These are phyloP conservation scores for Phytophthora fragariae DNA, from an alignment of 352 stramenopile genomes.

Conservation along the genomic window DNA sequence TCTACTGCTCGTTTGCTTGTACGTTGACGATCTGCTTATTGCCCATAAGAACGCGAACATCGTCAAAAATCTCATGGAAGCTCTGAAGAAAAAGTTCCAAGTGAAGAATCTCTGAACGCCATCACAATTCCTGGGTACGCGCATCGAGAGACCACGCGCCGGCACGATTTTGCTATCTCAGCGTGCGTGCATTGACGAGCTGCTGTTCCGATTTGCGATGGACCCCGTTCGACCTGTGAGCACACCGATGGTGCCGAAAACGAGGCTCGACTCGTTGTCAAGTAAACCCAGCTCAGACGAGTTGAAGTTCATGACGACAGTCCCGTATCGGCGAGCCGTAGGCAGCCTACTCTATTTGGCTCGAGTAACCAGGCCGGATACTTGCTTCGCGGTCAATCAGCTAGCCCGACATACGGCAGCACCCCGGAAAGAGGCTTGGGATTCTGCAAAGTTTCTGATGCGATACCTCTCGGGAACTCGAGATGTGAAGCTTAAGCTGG, in stretches of 20 bases:
- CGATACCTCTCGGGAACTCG: background rate
- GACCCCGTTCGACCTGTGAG: background rate
- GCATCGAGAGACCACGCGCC: background rate
- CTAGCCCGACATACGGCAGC: background rate
- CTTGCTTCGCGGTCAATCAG: background rate
- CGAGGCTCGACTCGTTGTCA: too few species aligned
- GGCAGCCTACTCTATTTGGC: background rate
- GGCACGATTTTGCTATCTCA: background rate
- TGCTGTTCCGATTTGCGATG: background rate
- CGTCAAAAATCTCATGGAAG: background rate
- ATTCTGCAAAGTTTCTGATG: background rate
- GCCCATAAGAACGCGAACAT: background rate
- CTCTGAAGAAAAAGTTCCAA: background rate
- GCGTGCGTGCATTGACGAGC: background rate
- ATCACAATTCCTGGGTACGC: background rate
- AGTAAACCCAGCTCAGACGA: too few species aligned
- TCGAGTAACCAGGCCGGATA: background rate
- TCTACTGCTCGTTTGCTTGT: constrained; percentile 11
- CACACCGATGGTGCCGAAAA: background rate
- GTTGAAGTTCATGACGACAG: background rate
- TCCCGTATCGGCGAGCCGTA: background rate
- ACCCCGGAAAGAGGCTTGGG: background rate
- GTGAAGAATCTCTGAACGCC: constrained; percentile 6
- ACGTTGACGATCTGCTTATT: constrained; percentile 8
- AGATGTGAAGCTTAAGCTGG: background rate